Evolutionary conservation across 2,329 filamentous ascomycete species (phyloP), one percentile per base, ranked within the genome.

Genomic region (Xylariaceae sp.): DNA sequence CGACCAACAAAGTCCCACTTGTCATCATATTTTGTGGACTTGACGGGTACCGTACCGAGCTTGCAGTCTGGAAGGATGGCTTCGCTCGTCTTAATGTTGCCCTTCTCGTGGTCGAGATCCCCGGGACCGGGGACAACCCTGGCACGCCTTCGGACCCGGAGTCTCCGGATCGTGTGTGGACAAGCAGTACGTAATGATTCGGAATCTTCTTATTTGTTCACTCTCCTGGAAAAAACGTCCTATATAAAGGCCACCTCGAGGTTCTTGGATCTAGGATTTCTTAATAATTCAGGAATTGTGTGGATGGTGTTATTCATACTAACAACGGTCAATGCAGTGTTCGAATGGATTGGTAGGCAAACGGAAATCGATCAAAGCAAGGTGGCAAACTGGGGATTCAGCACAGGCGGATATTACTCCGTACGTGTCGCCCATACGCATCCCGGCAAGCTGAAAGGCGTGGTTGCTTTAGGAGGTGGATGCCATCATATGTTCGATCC

Each of bases 381-480:
- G 48, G 63, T 80, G 5, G 73, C 76, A 0, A 71, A 80, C 31
- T 84, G 80, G 80, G 79, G 76, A 0, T 81, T 82, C 63, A 76
- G 73, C 53, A 84, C 80, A 0, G 81, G 81, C 12, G 81, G 80
- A 0, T 83, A 79, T 67, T 83, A 84, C 62, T 74, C 78, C 1
- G 78, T 83, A 7, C 72, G 81, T 12, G 63, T 80, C 2, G 81
- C 80, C 30, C 79, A 84, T 62, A 84, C 80, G 5, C 80, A 84
- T 58, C 68, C 74, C 0, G 68, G 76, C n/a, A 67, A 73, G 40
- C 64, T 84, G 7, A 71, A 74, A 2, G 80, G 77, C 4, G 73
- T 77, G 0, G 77, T 81, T 0, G 75, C 78, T 3, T 72, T 77
- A 19, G 81, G 81, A 0, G 80, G 80, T 1, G 81, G 80, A 0